These are phyloP conservation scores for Fusarium sp. DNA, from an alignment of 2,329 filamentous ascomycete species.

Conservation along the genomic window DNA sequence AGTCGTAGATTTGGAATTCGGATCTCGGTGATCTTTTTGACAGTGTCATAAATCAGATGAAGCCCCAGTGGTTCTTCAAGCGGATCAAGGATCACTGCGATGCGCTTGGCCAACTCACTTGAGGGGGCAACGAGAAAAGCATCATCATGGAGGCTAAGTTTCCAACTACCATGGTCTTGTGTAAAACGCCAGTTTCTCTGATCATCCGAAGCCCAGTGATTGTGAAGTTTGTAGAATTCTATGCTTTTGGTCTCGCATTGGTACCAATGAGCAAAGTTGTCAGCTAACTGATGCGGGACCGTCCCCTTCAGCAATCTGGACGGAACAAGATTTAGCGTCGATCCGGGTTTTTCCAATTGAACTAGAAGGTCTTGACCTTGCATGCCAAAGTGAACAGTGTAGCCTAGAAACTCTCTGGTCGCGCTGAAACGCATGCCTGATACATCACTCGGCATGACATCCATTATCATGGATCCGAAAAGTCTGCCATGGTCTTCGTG, in stretches of 20 bases:
- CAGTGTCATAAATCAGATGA: constrained; percentile 8
- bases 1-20: constrained; percentile 44
- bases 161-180: constrained; percentile 39
- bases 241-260: constrained; percentile 51
- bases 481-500: constrained; percentile 26
- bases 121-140: constrained; percentile 2
- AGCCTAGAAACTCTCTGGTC: constrained; percentile 50
- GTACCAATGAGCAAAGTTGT: constrained; percentile 62
- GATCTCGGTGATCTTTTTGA: background rate
- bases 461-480: constrained; percentile 27
- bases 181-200: constrained; percentile 40
- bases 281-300: constrained; percentile 56
- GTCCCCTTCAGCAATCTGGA: constrained; percentile 40
- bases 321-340: constrained; percentile 53
- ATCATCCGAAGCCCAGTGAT: constrained; percentile 46
- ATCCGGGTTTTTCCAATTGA: constrained; percentile 33
- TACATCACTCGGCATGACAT: constrained; percentile 38
- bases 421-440: constrained; percentile 57
- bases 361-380: constrained; percentile 57
- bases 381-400: constrained; percentile 48
- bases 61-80: constrained; percentile 21
- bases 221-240: constrained; percentile 50
- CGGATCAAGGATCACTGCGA: constrained; percentile 5
- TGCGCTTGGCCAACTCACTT: background rate
- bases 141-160: background rate